These are phyloP conservation scores for Clonostachys sp. DNA, from an alignment of 2,329 filamentous ascomycete species.

Conservation along the genomic window DNA sequence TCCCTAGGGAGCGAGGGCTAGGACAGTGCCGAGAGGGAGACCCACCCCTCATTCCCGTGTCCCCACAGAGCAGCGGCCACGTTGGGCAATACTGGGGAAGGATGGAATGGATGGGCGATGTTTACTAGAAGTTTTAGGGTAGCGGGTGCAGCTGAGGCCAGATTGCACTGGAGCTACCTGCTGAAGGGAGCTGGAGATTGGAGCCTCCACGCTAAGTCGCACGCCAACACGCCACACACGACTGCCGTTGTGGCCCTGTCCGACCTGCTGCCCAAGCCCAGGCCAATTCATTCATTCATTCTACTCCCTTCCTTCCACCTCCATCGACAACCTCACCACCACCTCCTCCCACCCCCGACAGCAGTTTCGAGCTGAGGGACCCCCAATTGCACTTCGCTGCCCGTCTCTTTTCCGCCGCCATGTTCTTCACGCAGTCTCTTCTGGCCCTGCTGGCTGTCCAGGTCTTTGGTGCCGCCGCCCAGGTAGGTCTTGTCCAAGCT, in stretches of 20 bases:
- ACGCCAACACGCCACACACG: too few relatives aligned
- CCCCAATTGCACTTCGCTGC: not conserved
- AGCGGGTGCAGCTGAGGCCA: constrained; percentile 12
- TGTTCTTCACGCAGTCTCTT: constrained; percentile 72
- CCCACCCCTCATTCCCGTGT: too few relatives aligned
- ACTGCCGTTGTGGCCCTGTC: too few relatives aligned
- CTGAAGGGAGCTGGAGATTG: too few relatives aligned
- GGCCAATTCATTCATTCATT: not conserved
- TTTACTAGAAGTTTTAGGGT: constrained; percentile 22
- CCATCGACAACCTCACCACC: not conserved
- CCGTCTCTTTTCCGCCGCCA: constrained; percentile 25
- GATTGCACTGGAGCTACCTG: not conserved
- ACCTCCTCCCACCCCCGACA: constrained; percentile 3
- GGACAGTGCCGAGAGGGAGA: too few relatives aligned
- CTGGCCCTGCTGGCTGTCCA: constrained; percentile 68
- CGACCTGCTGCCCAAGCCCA: not conserved
- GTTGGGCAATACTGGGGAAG: too few relatives aligned
- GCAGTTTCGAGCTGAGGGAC: constrained; percentile 3
- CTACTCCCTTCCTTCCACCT: constrained; percentile 2
- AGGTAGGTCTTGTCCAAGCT: constrained; percentile 40
- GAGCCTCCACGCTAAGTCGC: too few relatives aligned
- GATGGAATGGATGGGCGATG: too few relatives aligned
- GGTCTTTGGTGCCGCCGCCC: constrained; percentile 60
- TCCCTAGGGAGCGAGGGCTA: too few relatives aligned
- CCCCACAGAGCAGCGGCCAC: too few relatives aligned